phyloP scores from a whole-genome alignment of 2,329 filamentous ascomycete species.

The Leptographium radiaticola region DNA sequence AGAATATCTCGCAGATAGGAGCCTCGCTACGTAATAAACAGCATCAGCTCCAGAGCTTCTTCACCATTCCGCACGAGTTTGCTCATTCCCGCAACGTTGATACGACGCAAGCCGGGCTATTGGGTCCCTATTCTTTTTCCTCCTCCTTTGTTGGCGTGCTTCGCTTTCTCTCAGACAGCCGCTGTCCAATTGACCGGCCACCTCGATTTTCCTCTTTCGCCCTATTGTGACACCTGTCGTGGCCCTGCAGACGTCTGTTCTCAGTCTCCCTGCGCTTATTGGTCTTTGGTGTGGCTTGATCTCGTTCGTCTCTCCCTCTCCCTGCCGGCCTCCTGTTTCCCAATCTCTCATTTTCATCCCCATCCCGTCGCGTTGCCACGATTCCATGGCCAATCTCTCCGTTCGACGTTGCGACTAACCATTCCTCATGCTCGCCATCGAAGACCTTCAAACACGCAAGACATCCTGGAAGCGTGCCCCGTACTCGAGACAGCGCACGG shows the following conservation, averaged over 20 bases:
- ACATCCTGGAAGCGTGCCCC: slow-evolving; percentile 26
- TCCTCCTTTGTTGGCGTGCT: neutral
- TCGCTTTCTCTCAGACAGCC: no score
- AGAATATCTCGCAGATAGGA: neutral
- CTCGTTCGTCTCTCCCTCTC: neutral
- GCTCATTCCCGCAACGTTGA: neutral
- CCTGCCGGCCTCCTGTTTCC: neutral
- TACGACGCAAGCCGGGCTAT: no score
- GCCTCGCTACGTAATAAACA: neutral
- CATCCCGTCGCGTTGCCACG: neutral
- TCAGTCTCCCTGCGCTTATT: no score
- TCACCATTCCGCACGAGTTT: no score
- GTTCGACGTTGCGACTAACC: neutral
- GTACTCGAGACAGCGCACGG: slow-evolving; percentile 8
- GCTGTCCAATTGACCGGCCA: neutral
- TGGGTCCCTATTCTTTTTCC: no score
- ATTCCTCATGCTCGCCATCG: slow-evolving; percentile 35
- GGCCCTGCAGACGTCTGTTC: no score
- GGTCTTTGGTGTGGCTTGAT: neutral
- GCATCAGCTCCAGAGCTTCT: neutral
- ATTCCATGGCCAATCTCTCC: neutral
- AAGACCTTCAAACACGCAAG: slow-evolving; percentile 31
- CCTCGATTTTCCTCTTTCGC: neutral
- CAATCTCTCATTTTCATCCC: neutral
- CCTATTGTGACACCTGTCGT: neutral